phyloP scores from a whole-genome alignment of 805 yeast species.

The Metahyphopichia silvanorum region DNA sequence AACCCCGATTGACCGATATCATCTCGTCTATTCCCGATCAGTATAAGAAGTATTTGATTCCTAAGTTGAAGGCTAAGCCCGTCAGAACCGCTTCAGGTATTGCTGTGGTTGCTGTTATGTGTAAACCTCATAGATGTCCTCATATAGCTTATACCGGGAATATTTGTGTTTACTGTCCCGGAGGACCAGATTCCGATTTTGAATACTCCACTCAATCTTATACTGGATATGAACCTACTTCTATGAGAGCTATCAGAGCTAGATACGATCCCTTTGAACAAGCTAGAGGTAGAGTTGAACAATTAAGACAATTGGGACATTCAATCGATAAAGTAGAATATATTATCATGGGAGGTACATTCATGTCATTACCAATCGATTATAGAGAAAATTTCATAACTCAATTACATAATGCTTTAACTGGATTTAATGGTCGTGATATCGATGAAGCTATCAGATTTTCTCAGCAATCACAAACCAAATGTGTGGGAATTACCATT shows the following conservation, averaged over 20 bases:
- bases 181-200: constrained; percentile 98
- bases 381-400: constrained; percentile 89
- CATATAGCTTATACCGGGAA: constrained; percentile 99
- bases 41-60: constrained; percentile 84
- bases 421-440: constrained; percentile 85
- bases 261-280: constrained; percentile 98
- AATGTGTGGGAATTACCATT: constrained; percentile 97
- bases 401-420: constrained; percentile 88
- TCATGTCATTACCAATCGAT: constrained; percentile 88
- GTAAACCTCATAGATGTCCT: constrained; percentile 98
- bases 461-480: constrained; percentile 91
- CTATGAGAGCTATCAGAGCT: constrained; percentile 99
- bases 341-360: constrained; percentile 98
- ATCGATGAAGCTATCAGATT: constrained; percentile 87
- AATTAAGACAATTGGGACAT: constrained; percentile 91
- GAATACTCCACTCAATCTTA: constrained; percentile 98
- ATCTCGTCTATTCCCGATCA: constrained; percentile 95
- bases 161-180: constrained; percentile 98
- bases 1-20: constrained; percentile 92
- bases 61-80: constrained; percentile 96
- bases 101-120: constrained; percentile 99
- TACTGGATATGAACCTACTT: constrained; percentile 98
- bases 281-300: constrained; percentile 96
- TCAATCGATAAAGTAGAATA: constrained; percentile 97
- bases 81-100: constrained; percentile 98